phyloP scores from a whole-genome alignment of 75 land plant species.

The Gnetum montanum region DNA sequence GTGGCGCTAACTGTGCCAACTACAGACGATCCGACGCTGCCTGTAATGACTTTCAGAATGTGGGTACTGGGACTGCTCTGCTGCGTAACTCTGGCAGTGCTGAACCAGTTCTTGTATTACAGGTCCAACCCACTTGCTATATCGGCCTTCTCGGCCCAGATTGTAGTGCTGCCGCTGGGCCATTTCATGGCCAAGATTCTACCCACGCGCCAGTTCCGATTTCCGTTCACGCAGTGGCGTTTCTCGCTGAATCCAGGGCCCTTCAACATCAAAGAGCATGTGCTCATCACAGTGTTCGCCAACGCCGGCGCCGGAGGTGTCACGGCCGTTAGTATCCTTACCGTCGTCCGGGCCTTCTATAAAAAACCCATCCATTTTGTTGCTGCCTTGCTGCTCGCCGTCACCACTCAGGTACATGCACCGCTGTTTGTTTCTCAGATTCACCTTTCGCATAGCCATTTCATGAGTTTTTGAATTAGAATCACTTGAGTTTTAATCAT shows the following conservation, averaged over 20 bases:
- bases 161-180: constrained; percentile 49
- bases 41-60: constrained; percentile 64
- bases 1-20: constrained; percentile 66
- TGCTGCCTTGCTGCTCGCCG: constrained; percentile 41
- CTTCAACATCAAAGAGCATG: constrained; percentile 83
- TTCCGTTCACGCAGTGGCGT: constrained; percentile 32
- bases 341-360: constrained; percentile 75
- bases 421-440: too few relatives aligned
- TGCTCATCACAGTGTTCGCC: constrained; percentile 79
- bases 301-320: constrained; percentile 45
- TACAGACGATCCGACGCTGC: constrained; percentile 52
- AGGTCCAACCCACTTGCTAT: constrained; percentile 33
- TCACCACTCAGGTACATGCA: constrained; percentile 73
- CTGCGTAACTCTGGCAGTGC: constrained; percentile 35
- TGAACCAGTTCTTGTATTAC: constrained; percentile 63
- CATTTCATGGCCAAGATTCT: constrained; percentile 55
- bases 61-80: constrained; percentile 59
- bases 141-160: constrained; percentile 41
- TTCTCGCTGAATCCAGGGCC: constrained; percentile 84
- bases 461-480: too few relatives aligned
- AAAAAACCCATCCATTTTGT: constrained; percentile 26
- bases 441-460: too few relatives aligned
- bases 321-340: constrained; percentile 52
- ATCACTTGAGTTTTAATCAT: not conserved
- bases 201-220: constrained; percentile 18